phyloP scores from a whole-genome alignment of 2,329 filamentous ascomycete genomes.

The Zasmidium citrigriseum region DNA sequence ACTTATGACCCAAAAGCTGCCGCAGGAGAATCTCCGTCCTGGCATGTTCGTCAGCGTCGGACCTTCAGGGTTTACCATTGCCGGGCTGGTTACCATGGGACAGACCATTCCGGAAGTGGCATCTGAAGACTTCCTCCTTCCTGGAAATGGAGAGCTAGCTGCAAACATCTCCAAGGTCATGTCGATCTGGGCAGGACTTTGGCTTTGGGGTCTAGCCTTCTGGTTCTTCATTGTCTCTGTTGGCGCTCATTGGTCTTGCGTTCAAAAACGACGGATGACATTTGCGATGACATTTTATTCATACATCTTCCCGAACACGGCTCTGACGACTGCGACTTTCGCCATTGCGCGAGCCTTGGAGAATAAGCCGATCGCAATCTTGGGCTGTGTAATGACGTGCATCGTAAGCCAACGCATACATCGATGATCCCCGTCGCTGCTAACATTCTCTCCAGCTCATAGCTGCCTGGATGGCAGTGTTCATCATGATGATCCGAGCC shows the following conservation, averaged over 20 bases:
- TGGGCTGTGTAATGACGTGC: slow-evolving; percentile 69
- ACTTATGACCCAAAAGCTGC: slow-evolving; percentile 84
- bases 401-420: slow-evolving; percentile 34
- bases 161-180: slow-evolving; percentile 57
- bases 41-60: slow-evolving; percentile 86
- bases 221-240: slow-evolving; percentile 83
- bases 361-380: slow-evolving; percentile 58
- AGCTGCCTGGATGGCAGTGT: slow-evolving; percentile 68
- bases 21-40: slow-evolving; percentile 71
- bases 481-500: slow-evolving; percentile 69
- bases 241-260: slow-evolving; percentile 72
- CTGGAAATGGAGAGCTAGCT: slow-evolving; percentile 52
- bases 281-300: slow-evolving; percentile 88
- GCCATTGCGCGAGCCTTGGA: slow-evolving; percentile 60
- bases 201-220: slow-evolving; percentile 79
- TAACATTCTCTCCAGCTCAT: slow-evolving; percentile 47
- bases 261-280: slow-evolving; percentile 61
- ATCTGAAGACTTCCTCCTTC: slow-evolving; percentile 56
- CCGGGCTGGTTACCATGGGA: slow-evolving; percentile 62
- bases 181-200: slow-evolving; percentile 67
- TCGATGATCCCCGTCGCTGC: background rate
- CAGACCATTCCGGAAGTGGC: slow-evolving; percentile 51
- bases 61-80: slow-evolving; percentile 69
- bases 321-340: slow-evolving; percentile 64
- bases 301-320: slow-evolving; percentile 78